Evolutionary conservation across 805 yeast species (phyloP), one percentile per base, ranked within the genome.

Genomic region (Candida easanensis): DNA sequence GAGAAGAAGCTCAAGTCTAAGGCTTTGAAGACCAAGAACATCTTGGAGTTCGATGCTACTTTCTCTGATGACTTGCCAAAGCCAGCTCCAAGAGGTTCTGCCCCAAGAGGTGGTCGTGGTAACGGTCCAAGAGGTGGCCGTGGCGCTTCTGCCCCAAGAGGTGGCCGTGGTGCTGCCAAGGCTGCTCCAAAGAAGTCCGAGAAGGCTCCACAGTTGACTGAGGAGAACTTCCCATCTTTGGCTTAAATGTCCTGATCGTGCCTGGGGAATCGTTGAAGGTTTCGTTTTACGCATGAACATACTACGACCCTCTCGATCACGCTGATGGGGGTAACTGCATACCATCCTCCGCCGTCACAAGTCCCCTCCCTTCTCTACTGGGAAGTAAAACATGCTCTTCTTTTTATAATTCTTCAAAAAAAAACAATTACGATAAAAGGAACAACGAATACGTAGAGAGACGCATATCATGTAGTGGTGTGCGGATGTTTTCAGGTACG

Each of bases 1-100:
- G 65, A 72, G 64, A 88, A 88, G 82, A 77, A 77, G 67, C 59
- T 70, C 61, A 84, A 79, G 71, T 62, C 74, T 63, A 89, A 88
- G 79, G 75, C 82, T 52, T 76, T 73, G 67, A 90, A 90, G 81
- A 84, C 84, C 69, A 88, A 88, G 84, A 76, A 71, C 62, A 70
- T 74, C 64, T 74, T 89, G 63, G 91, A 87, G 54, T 73, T 87
- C 57, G 81, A 80, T 57, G 85, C 90, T 49, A 69, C 77, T 50
- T 84, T 84, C 64, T 73, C 84, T 56, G 89, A 82, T 59, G 73
- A 75, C 52, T 62, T 61, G 56, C 72, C 67, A 56, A 47, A 52
- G 50, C 57, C 64, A 50, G 46, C 66, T 45, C 49, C 66, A 57
- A 58, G 48, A 46, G 39, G 51, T 44, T 39, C 45, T 34, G 42